Base-by-base conservation (phyloP, 2,329 filamentous ascomycete species). In the Gaeumannomyces tritici region DNA sequence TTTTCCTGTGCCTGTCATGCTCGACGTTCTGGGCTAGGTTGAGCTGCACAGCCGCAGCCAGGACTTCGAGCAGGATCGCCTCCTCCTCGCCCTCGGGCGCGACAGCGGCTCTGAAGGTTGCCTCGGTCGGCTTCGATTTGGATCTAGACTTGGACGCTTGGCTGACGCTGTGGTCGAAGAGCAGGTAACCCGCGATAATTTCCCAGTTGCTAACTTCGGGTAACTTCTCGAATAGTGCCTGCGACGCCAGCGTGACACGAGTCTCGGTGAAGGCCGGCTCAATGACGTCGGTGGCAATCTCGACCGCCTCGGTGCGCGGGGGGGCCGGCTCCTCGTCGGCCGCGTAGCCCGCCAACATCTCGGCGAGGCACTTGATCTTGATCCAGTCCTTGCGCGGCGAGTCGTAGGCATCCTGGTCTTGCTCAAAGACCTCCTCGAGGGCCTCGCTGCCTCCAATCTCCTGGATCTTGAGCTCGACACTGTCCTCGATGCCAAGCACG, bases 161-260 rank as follows among this genome's bases (percentile, higher is more conserved):
- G 70, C 83, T 85, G 1, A 81, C 82, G 0, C 92, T 95, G 73
- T 98, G 93, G 69, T 99, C 95, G 71, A 91, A 96, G 2, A 99
- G 80, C 8, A 99, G 82, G 73, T 97, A 99, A 21, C 92, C 92
- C 29, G 92, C 89, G 63, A 99, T 76, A 5, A 89, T 83, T 70
- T 96, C 90, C 95, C 95, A 99, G 63, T 92, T 87, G 67, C 86
- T 85, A 33, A 97, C 82, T 68, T 95, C 91, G 0, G 86, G 80
- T 64, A 97, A 84, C 68, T 89, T 88, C 65, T 95, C 90, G 69
- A 91, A 96, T 5, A 98, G 81, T 0, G 88, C 89, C 72, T 96
- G 90, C 0, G 92, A 89, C 24, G 93, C 93, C 31, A 96, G 82
- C 3, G 90, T 89, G 68, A 96, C 92, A 60, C 93, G 85, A 0